A percentile compares a stretch with the other conserved stretches of the same genome.
Evolutionary conservation across 257 asterid genomes (phyloP).

Genomic region (Solanum rostratum): DNA sequence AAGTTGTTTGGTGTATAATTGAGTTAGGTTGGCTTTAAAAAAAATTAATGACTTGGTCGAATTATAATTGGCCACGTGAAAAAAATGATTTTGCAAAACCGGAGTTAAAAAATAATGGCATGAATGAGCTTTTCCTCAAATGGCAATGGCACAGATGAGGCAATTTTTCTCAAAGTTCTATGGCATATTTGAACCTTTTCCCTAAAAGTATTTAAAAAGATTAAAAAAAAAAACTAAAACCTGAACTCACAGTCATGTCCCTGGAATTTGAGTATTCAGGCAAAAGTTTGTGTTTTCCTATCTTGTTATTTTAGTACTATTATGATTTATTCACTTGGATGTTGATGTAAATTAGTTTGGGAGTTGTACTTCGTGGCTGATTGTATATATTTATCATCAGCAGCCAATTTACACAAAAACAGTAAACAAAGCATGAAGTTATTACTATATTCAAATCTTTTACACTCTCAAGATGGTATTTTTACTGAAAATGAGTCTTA

Average conservation of each 20-base stretch:
- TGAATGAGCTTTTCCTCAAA: too few relatives aligned
- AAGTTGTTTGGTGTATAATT: too few relatives aligned
- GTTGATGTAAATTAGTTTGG: not conserved
- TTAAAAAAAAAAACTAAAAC: not conserved
- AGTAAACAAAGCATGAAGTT: not conserved
- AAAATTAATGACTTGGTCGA: too few relatives aligned
- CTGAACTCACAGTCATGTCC: not conserved
- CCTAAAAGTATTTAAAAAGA: not conserved
- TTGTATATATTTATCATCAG: not conserved
- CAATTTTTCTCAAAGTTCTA: too few relatives aligned
- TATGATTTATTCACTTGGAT: not conserved
- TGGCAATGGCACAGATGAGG: too few relatives aligned
- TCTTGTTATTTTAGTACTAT: not conserved
- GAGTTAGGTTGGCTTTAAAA: too few relatives aligned
- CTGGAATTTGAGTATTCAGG: not conserved
- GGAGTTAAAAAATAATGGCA: too few relatives aligned
- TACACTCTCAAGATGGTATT: not conserved
- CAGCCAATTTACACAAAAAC: not conserved
- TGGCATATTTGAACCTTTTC: too few relatives aligned
- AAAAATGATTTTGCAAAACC: too few relatives aligned
- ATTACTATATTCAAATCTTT: not conserved
- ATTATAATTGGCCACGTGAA: too few relatives aligned
- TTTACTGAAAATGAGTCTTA: not conserved
- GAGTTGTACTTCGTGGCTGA: not conserved
- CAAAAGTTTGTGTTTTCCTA: not conserved